Base-by-base conservation (phyloP, 192 early-diverging fungal species). In the Mortierella antarctica region DNA sequence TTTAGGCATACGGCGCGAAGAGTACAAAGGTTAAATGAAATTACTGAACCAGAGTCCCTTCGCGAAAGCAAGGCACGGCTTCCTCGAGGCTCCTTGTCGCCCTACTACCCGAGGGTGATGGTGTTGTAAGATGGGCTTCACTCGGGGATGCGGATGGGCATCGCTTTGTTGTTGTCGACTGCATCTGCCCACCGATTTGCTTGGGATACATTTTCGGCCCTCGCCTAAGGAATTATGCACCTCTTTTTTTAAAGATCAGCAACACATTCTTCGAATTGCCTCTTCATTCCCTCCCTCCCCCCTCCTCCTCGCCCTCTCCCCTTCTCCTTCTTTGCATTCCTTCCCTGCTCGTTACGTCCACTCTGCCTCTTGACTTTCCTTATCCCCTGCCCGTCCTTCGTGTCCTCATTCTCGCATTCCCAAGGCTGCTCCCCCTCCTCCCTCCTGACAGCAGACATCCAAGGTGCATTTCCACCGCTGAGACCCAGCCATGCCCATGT, bases 291-390 rank as follows among this genome's bases (percentile, higher is more conserved):
- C 10, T 42, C 42, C 48, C 54, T 44, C 49, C 45, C 5, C 48
- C 13, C 40, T 11, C 9, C 42, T 40, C 51, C 23, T n/a, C n/a
- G n/a, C n/a, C 9, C 12, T 14, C 42, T 14, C 48, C 40, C 18
- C 39, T 21, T 67, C 58, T 14, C 23, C 15, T 63, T 55, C 44
- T 52, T 45, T 18, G 53, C 49, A 50, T 55, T 20, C 50, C 52
- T 47, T 62, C 17, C 6, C 50, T 47, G 45, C 46, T 42, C 47
- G 9, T 21, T 54, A 31, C 31, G 31, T 31, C 42, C 13, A 31
- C 57, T 59, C 50, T 10, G 7, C 48, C 49, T 40, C 40, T 31
- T n/a, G 17, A 2, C 58, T 62, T 11, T n/a, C 39, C 40, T 20
- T 18, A n/a, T 15, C 11, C 39, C 41, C 50, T 23, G 11, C 5